Base-by-base conservation (phyloP, 805 yeast species). In the Spathaspora passalidarum region DNA sequence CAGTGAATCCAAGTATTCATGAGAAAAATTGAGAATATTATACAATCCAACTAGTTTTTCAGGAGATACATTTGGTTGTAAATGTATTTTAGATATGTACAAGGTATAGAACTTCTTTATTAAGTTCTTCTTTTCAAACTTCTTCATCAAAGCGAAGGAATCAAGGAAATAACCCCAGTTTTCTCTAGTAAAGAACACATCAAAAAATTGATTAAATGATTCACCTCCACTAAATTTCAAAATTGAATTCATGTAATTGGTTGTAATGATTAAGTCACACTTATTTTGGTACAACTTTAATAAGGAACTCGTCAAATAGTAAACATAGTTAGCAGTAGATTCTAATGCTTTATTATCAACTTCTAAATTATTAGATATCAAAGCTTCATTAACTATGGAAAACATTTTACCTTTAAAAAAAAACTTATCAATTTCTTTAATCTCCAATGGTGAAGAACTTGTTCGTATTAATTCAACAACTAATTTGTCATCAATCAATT, bases 341-440 rank as follows among this genome's bases (percentile, higher is more conserved):
- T 16, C 25, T 6, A 58, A 49, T 4, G 44, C 43, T 16, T 42
- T 40, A 23, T 45, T 26, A 9, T 43, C 40, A 20, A 41, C 43
- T 3, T 46, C 50, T 22, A 56, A 32, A 17, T 44, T 49, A 19
- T 19, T 22, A 7, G 35, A 25, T 13, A 40, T 4, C 18, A 34
- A 40, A 5, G 54, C 50, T 45, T 69, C 73, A 26, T 56, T 59
- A 13, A 61, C 48, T 11, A 61, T 43, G 1, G 67, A 45, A 38
- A 56, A 63, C 9, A 53, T 42, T 39, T 53, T 58, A 0, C 75
- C 75, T 38, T 58, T 67, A 49, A 63, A 71, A 8, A 72, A n/a
- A 4, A 71, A 51, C 42, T 65, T 65, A 40, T 69, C 74, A n/a
- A 67, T 48, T 46, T 71, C 75, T 38, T 59, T 60, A 7, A 48